phyloP scores from a whole-genome alignment of 2,329 filamentous ascomycete species.

The Monascus ruber region DNA sequence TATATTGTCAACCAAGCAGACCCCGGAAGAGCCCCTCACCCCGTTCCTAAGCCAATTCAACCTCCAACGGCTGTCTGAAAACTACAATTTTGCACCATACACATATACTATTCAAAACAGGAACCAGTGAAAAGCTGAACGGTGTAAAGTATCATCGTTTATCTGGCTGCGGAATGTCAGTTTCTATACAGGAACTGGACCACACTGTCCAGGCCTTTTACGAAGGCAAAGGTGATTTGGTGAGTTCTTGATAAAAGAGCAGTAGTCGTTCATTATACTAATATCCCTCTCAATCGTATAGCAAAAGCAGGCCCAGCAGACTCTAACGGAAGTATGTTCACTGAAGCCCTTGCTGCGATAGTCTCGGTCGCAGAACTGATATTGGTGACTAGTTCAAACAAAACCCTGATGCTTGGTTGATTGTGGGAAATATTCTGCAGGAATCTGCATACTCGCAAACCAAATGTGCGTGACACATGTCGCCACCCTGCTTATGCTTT shows the following conservation, averaged over 20 bases:
- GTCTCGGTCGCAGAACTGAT: conserved; percentile 6
- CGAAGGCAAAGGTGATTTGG: conserved; percentile 87
- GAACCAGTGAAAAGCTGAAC: no score
- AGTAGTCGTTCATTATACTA: conserved; percentile 17
- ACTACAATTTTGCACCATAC: no score
- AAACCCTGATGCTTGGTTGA: conserved; percentile 93
- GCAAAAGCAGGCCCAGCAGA: conserved; percentile 94
- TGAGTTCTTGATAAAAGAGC: conserved; percentile 36
- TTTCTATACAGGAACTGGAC: conserved; percentile 89
- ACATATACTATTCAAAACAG: no score
- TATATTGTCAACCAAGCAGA: no score
- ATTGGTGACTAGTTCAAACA: conserved; percentile 70
- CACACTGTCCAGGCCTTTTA: conserved; percentile 93
- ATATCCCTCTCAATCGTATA: conserved; percentile 37
- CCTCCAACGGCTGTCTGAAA: no score
- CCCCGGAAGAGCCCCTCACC: no score
- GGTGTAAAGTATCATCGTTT: no score
- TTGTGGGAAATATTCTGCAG: conserved; percentile 93
- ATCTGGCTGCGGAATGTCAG: conserved; percentile 40
- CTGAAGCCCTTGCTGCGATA: conserved; percentile 2
- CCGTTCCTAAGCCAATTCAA: no score
- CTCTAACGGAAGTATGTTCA: conserved; percentile 71
- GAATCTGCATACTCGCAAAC: conserved; percentile 90
- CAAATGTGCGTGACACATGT: conserved; percentile 58
- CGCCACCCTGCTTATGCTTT: not conserved